These are phyloP conservation scores for Singerocomus inundabilis DNA, from an alignment of 1,284 basidiomycete genomes.

Conservation along the genomic window DNA sequence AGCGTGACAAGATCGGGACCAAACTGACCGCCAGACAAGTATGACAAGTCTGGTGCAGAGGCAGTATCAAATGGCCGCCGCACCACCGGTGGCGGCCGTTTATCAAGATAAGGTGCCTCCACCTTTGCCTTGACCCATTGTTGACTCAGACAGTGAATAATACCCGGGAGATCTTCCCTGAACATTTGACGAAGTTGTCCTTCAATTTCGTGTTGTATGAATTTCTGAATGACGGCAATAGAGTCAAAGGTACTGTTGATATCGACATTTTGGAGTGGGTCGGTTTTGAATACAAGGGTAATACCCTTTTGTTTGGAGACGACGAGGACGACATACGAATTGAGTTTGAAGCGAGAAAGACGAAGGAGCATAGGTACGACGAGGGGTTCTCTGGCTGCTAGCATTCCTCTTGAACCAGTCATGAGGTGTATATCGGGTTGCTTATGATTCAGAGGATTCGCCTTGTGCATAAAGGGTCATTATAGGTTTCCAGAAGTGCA, in stretches of 20 bases:
- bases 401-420: conserved; percentile 76
- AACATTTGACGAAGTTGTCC: conserved; percentile 98
- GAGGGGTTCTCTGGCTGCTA: conserved; percentile 89
- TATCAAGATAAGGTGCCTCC: conserved; percentile 71
- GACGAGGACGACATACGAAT: conserved; percentile 96
- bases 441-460: conserved; percentile 93
- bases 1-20: conserved; percentile 12
- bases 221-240: conserved; percentile 96
- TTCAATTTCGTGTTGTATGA: conserved; percentile 96
- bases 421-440: conserved; percentile 79
- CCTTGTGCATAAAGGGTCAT: conserved; percentile 45
- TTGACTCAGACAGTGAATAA: conserved; percentile 95
- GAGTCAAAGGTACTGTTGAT: conserved; percentile 98
- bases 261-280: conserved; percentile 96
- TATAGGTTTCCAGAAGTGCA: not conserved
- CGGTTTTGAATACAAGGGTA: conserved; percentile 99
- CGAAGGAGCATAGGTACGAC: conserved; percentile 98
- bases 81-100: conserved; percentile 40
- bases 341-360: conserved; percentile 91
- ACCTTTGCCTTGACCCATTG: conserved; percentile 91
- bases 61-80: conserved; percentile 33
- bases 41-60: conserved; percentile 27
- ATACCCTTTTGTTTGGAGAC: conserved; percentile 97
- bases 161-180: conserved; percentile 92
- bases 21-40: conserved; percentile 9